Percentiles rank a stretch among this genome's conserved stretches.
Evolutionary conservation across 352 stramenopile genomes (phyloP).

Genomic region (Peronospora tabacina): DNA sequence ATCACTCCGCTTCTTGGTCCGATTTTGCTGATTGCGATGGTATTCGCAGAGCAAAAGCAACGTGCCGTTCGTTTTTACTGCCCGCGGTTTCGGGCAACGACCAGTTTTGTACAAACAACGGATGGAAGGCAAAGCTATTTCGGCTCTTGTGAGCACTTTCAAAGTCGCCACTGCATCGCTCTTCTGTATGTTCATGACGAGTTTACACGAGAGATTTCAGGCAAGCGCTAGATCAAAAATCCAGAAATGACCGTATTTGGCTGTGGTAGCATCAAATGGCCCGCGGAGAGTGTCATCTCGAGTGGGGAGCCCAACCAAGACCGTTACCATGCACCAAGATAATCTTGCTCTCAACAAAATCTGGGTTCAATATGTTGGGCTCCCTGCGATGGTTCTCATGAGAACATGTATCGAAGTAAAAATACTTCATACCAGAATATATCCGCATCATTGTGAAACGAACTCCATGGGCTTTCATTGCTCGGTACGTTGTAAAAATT

Average conservation of each 20-base stretch:
- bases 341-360: too few species aligned
- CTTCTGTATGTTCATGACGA: conserved; percentile 12
- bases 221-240: conserved; percentile 13
- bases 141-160: neutral
- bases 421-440: too few species aligned
- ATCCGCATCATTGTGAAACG: too few species aligned
- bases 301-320: conserved; percentile 2
- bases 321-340: conserved; percentile 9
- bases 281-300: conserved; percentile 5
- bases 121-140: conserved; percentile 4
- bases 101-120: conserved; percentile 80
- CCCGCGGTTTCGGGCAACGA: conserved; percentile 56
- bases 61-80: conserved; percentile 68
- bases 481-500: too few species aligned
- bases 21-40: conserved; percentile 76
- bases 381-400: too few species aligned
- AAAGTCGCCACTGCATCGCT: conserved; percentile 2
- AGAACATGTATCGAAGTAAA: too few species aligned
- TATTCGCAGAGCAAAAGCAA: conserved; percentile 73
- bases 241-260: conserved; percentile 14
- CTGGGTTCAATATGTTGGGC: too few species aligned
- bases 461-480: too few species aligned
- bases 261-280: neutral
- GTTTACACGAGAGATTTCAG: conserved; percentile 1
- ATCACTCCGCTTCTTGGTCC: conserved; percentile 83